Evolutionary conservation across 345 rosid genomes (phyloP).

Genomic region (Salix dunnii): DNA sequence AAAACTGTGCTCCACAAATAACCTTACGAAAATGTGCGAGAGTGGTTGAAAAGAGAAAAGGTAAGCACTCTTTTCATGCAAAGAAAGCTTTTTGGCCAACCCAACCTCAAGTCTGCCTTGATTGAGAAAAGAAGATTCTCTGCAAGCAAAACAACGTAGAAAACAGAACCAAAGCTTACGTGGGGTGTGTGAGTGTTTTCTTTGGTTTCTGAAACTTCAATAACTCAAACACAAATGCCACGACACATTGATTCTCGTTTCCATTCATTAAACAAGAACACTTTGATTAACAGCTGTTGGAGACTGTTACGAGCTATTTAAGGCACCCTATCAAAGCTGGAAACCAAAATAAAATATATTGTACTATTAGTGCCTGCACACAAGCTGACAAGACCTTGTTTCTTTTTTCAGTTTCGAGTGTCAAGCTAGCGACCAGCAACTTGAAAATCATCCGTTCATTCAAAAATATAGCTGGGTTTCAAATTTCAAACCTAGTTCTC

Average conservation of each 20-base stretch:
- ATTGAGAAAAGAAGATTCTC: conserved; percentile 35
- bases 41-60: conserved; percentile 55
- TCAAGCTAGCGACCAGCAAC: not conserved
- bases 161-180: conserved; percentile 25
- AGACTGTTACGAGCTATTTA: conserved; percentile 10
- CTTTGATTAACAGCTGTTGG: conserved; percentile 3
- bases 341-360: not conserved
- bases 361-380: not conserved
- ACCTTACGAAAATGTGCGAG: conserved; percentile 17
- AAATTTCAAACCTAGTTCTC: too few species aligned
- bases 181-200: not conserved
- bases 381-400: not conserved
- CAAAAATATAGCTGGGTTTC: too few species aligned
- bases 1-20: not conserved
- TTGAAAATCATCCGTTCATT: too few species aligned
- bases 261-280: conserved; percentile 1
- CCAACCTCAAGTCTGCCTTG: conserved; percentile 5
- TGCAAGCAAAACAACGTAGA: conserved; percentile 34
- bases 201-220: conserved; percentile 14
- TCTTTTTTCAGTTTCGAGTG: not conserved
- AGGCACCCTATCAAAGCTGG: conserved; percentile 4
- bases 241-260: conserved; percentile 34
- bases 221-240: conserved; percentile 16
- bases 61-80: conserved; percentile 16
- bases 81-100: conserved; percentile 24